Evolutionary conservation across 75 land plant genomes (phyloP).

Genomic region (Pseudotsuga menziesii): DNA sequence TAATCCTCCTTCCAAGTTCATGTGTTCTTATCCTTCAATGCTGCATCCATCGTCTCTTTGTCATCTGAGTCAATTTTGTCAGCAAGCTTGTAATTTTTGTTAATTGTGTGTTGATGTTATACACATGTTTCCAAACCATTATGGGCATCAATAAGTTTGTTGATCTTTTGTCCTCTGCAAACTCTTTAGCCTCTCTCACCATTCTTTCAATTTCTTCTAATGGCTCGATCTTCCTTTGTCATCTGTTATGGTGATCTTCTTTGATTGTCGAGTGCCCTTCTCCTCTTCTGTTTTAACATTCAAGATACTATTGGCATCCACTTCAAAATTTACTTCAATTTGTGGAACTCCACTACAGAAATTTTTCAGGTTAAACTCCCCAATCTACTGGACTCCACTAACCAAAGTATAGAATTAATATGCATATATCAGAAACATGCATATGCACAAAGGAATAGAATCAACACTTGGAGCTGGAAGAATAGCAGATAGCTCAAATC

Average conservation of each 20-base stretch:
- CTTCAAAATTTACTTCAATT: constrained; percentile 65
- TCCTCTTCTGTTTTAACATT: constrained; percentile 63
- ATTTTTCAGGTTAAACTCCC: neutral
- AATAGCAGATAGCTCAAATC: constrained; percentile 61
- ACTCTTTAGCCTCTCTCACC: constrained; percentile 67
- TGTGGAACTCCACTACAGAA: constrained; percentile 52
- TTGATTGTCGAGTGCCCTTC: constrained; percentile 64
- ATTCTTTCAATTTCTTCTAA: constrained; percentile 63
- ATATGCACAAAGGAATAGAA: neutral
- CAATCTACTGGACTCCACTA: neutral
- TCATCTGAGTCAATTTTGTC: constrained; percentile 62
- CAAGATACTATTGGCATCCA: constrained; percentile 69
- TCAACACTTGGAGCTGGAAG: constrained; percentile 53
- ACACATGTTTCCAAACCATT: constrained; percentile 70
- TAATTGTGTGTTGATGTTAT: constrained; percentile 71
- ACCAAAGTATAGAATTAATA: neutral
- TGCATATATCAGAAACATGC: neutral
- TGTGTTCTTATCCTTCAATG: constrained; percentile 54
- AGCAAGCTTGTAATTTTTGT: constrained; percentile 66
- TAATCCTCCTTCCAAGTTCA: constrained; percentile 77
- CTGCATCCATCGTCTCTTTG: constrained; percentile 62
- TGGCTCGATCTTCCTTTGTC: constrained; percentile 68
- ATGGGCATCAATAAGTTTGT: constrained; percentile 67
- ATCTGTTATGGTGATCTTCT: constrained; percentile 75
- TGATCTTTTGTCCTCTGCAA: constrained; percentile 76